phyloP scores from a whole-genome alignment of 1,284 basidiomycete genomes.

The Cutaneotrichosporon dermatis region DNA sequence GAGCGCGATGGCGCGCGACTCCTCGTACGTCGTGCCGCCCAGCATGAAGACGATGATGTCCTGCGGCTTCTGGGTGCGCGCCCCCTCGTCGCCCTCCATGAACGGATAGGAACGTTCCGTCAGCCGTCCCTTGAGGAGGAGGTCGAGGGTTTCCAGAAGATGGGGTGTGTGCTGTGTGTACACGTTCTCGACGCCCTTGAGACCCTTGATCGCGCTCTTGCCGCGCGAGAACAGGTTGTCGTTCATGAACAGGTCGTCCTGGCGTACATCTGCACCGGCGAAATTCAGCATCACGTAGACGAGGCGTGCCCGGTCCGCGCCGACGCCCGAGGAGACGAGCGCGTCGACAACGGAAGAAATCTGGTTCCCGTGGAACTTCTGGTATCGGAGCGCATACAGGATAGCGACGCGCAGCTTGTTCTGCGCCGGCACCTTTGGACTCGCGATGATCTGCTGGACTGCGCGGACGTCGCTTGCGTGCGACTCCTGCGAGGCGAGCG shows the following conservation, averaged over 20 bases:
- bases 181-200: conserved; percentile 99
- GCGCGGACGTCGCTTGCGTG: conserved; percentile 71
- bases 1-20: conserved; percentile 74
- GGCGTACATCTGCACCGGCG: conserved; percentile 90
- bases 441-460: conserved; percentile 69
- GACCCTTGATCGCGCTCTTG: conserved; percentile 86
- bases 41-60: conserved; percentile 94
- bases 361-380: conserved; percentile 80
- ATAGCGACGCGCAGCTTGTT: conserved; percentile 92
- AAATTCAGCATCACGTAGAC: conserved; percentile 92
- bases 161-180: conserved; percentile 98
- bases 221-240: conserved; percentile 93
- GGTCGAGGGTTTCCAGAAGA: conserved; percentile 84
- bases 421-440: conserved; percentile 63
- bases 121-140: conserved; percentile 78
- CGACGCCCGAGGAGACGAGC: conserved; percentile 74
- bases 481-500: conserved; percentile 84
- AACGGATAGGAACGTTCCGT: conserved; percentile 89
- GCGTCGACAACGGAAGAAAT: conserved; percentile 79
- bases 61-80: conserved; percentile 58
- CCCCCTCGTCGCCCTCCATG: conserved; percentile 60
- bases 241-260: conserved; percentile 95
- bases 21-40: conserved; percentile 90
- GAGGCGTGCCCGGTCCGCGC: conserved; percentile 76
- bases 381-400: conserved; percentile 89